phyloP scores from a whole-genome alignment of 352 stramenopile species.

The Ophiocytium majus region DNA sequence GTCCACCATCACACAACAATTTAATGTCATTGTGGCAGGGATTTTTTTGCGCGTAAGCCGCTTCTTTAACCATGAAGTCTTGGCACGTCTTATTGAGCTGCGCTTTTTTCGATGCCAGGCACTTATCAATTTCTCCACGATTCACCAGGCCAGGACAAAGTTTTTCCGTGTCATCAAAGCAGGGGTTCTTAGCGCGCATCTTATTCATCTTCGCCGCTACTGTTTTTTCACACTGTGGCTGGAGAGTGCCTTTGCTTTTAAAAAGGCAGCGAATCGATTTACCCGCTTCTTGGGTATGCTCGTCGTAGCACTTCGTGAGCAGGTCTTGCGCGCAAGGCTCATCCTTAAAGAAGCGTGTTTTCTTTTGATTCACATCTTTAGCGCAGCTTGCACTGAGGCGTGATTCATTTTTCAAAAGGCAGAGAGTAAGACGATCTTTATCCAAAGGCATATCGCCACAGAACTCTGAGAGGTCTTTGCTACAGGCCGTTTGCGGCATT shows the following conservation, averaged over 20 bases:
- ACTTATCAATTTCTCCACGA: background rate
- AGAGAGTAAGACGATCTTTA: background rate
- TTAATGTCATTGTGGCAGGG: background rate
- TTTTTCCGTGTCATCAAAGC: conserved; percentile 14
- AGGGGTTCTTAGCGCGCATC: conserved; percentile 1
- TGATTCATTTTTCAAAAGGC: conserved; percentile 12
- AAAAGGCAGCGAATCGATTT: background rate
- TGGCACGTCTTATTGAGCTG: background rate
- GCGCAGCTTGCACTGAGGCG: background rate
- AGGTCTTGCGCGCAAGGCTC: background rate
- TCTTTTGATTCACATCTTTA: background rate
- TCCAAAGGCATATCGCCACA: background rate
- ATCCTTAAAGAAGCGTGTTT: background rate
- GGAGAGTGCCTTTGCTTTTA: background rate
- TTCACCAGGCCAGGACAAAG: conserved; percentile 1
- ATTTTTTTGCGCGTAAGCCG: background rate
- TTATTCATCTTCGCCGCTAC: background rate
- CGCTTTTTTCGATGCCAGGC: background rate
- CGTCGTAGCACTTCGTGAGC: background rate
- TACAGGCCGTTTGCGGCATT: background rate
- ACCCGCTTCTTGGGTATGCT: background rate
- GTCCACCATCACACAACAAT: background rate
- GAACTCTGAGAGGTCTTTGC: background rate
- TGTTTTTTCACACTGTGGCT: background rate
- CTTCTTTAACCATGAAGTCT: background rate